Evolutionary conservation across 345 rosid species (phyloP).

Genomic region (Anastatica hierochuntica): DNA sequence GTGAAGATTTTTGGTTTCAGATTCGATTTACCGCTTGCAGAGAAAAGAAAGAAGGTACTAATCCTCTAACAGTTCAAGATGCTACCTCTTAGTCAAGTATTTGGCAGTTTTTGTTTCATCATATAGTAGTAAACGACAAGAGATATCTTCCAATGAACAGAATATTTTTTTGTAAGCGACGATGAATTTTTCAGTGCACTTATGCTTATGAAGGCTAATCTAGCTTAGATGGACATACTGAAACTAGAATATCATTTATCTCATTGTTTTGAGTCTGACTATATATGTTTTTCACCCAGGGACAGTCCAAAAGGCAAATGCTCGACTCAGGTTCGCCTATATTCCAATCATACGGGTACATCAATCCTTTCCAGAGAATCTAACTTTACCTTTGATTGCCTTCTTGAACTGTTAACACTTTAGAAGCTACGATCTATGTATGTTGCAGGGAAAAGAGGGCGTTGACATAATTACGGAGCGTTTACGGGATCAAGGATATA

Average conservation of each 20-base stretch:
- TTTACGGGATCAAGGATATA: constrained; percentile 31
- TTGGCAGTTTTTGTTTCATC: too few relatives aligned
- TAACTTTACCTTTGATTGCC: neutral
- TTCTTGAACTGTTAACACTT: neutral
- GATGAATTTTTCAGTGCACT: too few relatives aligned
- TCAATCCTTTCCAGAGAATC: neutral
- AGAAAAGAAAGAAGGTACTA: constrained; percentile 12
- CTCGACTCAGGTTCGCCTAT: constrained; percentile 56
- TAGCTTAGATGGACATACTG: too few relatives aligned
- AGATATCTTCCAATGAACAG: too few relatives aligned
- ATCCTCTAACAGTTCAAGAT: neutral
- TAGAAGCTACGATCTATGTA: neutral
- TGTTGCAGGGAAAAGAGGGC: constrained; percentile 49
- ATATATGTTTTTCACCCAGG: neutral
- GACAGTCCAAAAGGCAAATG: constrained; percentile 40
- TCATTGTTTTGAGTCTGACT: neutral
- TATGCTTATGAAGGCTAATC: too few relatives aligned
- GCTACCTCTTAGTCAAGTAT: too few relatives aligned
- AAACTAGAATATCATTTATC: too few relatives aligned
- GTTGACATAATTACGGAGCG: constrained; percentile 37
- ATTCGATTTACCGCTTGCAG: constrained; percentile 25
- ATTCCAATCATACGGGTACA: constrained; percentile 46
- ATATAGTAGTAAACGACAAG: too few relatives aligned
- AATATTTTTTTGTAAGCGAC: too few relatives aligned
- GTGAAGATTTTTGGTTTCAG: constrained; percentile 43